Evolutionary conservation across 305 asterid species (phyloP), one percentile per base, ranked within the genome.

Genomic region (Fraxinus nigra): DNA sequence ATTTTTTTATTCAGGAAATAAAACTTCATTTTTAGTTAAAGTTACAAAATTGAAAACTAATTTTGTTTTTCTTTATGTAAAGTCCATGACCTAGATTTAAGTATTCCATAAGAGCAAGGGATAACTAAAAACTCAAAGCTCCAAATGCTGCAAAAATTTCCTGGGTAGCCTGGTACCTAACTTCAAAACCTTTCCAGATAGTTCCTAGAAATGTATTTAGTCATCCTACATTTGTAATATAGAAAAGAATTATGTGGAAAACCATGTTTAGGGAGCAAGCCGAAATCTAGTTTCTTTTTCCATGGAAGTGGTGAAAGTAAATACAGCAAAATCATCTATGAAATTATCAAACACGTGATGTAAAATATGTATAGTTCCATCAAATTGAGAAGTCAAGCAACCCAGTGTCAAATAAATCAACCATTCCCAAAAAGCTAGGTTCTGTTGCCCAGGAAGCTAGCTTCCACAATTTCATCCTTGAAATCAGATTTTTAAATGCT

Each of bases 1-100:
- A 35, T 70, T 37, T 72, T 81, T 46, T 22, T 75, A 20, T 80
- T 78, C 59, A 38, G 56, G 80, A 83, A 79, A 26, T 75, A 22
- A 78, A 37, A 69, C 54, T 40, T 80, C 79, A 79, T 54, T 51
- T 76, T 80, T 77, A 76, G 40, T 13, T 20, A 67, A 76, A 54
- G 54, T 75, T 24, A 61, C 54, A 38, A 18, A 78, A 54, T 63
- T 22, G 13, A 63, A 63, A 63, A 24, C 72, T 56, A 30, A 38
- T 38, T 38, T 38, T 38, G 46, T 26, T 26, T 18, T 78, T 18
- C 28, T 13, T 54, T 18, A 13, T 16, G 67, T 7, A 61, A 84
- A 67, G 56, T 26, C 26, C 46, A 28, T 1, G n/a, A 33, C 65
- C 77, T 30, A 81, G 59, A 32, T 56, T 65, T 51, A 76, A 77